Evolutionary conservation across 106 monocot genomes (phyloP).

Genomic region (Phalaenopsis aphrodite): DNA sequence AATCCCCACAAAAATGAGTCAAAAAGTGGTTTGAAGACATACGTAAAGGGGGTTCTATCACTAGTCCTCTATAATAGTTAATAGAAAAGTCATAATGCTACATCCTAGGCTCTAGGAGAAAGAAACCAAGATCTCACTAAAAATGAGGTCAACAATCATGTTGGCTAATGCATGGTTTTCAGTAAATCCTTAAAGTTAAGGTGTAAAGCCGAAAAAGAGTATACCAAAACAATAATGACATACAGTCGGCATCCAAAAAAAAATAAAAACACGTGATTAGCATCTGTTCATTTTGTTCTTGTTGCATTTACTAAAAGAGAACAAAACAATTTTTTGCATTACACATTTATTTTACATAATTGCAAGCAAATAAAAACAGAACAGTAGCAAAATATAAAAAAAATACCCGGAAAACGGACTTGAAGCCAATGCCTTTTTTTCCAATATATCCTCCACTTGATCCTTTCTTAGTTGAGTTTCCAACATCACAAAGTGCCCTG

Average conservation of each 20-base stretch:
- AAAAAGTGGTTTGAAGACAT: too few relatives aligned
- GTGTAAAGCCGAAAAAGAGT: not conserved
- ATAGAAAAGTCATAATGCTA: too few relatives aligned
- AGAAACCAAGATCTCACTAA: too few relatives aligned
- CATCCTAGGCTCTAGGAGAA: too few relatives aligned
- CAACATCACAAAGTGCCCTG: constrained; percentile 97
- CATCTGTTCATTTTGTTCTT: not conserved
- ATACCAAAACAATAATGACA: not conserved
- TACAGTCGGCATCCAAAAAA: not conserved
- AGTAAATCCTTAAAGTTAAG: not conserved
- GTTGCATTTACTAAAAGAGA: not conserved
- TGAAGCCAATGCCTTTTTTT: constrained; percentile 96
- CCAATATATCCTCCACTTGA: constrained; percentile 80
- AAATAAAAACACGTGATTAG: not conserved
- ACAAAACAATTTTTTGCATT: not conserved
- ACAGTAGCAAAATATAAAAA: not conserved
- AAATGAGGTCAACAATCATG: not conserved
- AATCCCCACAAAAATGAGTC: too few relatives aligned
- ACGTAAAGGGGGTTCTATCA: too few relatives aligned
- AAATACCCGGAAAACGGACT: constrained; percentile 93
- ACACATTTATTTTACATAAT: not conserved
- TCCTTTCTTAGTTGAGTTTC: constrained; percentile 92
- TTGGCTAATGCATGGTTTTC: not conserved
- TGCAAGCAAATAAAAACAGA: not conserved
- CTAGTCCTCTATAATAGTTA: too few relatives aligned